A percentile compares a stretch with the other conserved stretches of the same genome.
phyloP scores from a whole-genome alignment of 2,329 filamentous ascomycete genomes.

The Scedosporium apiospermum region DNA sequence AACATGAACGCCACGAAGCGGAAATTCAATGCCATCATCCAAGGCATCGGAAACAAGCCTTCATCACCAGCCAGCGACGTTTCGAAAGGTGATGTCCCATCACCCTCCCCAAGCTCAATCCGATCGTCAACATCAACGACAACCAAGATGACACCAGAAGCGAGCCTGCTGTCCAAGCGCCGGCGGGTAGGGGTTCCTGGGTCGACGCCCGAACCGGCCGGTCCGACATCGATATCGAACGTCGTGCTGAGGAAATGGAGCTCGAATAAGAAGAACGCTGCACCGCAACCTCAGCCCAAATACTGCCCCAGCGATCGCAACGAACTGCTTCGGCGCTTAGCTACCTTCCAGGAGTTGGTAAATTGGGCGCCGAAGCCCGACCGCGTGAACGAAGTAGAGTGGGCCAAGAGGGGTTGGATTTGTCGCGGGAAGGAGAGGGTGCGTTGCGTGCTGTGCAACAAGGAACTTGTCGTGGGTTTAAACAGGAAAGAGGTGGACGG shows the following conservation, averaged over 20 bases:
- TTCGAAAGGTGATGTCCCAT: conserved; percentile 8
- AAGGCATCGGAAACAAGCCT: conserved; percentile 35
- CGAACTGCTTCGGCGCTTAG: conserved; percentile 70
- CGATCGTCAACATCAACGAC: conserved; percentile 9
- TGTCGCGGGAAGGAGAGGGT: conserved; percentile 79
- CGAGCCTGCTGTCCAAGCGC: conserved; percentile 28
- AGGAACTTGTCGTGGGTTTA: conserved; percentile 74
- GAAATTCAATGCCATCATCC: conserved; percentile 70
- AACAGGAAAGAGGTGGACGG: conserved; percentile 50
- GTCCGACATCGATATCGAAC: conserved; percentile 24
- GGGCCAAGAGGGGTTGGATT: conserved; percentile 89
- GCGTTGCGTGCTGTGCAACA: conserved; percentile 74
- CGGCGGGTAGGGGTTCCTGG: conserved; percentile 38
- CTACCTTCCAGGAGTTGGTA: conserved; percentile 83
- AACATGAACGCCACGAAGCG: conserved; percentile 70
- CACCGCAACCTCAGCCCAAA: conserved; percentile 38
- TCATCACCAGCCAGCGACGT: conserved; percentile 5
- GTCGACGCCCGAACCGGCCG: conserved; percentile 20
- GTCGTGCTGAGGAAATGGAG: conserved; percentile 31
- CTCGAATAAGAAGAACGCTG: conserved; percentile 13
- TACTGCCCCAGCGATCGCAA: conserved; percentile 82
- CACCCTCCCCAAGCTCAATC: conserved; percentile 10
- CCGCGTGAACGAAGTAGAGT: conserved; percentile 77
- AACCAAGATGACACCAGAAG: conserved; percentile 13
- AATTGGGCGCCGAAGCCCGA: conserved; percentile 92